Percentiles rank a stretch among this genome's conserved stretches.
phyloP scores from a whole-genome alignment of 768 basidiomycete species.

The Xerocomus potaroensis region DNA sequence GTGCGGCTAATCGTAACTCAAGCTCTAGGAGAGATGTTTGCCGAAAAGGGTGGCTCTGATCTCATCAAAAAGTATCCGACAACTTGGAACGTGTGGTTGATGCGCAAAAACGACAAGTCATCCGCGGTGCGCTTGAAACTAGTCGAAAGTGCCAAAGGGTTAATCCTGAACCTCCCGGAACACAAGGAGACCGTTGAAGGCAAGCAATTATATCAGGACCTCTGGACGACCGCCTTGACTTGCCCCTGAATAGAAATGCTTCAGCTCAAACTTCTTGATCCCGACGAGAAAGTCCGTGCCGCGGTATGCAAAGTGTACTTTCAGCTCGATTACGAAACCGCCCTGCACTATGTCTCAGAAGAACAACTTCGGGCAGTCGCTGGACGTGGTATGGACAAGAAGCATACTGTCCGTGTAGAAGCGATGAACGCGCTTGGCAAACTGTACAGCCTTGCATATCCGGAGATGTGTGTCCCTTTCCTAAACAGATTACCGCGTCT shows the following conservation, averaged over 20 bases:
- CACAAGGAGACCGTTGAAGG: conserved; percentile 69
- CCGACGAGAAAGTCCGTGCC: conserved; percentile 88
- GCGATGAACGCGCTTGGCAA: conserved; percentile 74
- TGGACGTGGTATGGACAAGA: conserved; percentile 79
- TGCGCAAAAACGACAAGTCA: conserved; percentile 72
- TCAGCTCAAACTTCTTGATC: conserved; percentile 66
- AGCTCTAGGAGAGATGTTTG: conserved; percentile 88
- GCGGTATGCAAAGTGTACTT: conserved; percentile 80
- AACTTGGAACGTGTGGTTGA: conserved; percentile 84
- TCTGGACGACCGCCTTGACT: conserved; percentile 1
- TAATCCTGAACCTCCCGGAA: conserved; percentile 66
- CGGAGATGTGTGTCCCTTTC: conserved; percentile 72
- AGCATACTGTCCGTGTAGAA: conserved; percentile 66
- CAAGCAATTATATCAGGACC: conserved; percentile 30
- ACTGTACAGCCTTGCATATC: conserved; percentile 76
- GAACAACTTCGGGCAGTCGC: conserved; percentile 59
- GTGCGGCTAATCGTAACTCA: conserved; percentile 80
- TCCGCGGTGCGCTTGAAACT: conserved; percentile 70
- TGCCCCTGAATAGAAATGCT: conserved; percentile 46
- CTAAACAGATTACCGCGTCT: not conserved
- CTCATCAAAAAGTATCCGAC: conserved; percentile 74
- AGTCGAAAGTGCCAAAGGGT: conserved; percentile 60
- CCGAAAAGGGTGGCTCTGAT: conserved; percentile 68
- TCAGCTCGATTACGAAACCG: conserved; percentile 86
- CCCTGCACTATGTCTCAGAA: conserved; percentile 72